phyloP scores from a whole-genome alignment of 495 filamentous ascomycete genomes.

The Letharia lupina region DNA sequence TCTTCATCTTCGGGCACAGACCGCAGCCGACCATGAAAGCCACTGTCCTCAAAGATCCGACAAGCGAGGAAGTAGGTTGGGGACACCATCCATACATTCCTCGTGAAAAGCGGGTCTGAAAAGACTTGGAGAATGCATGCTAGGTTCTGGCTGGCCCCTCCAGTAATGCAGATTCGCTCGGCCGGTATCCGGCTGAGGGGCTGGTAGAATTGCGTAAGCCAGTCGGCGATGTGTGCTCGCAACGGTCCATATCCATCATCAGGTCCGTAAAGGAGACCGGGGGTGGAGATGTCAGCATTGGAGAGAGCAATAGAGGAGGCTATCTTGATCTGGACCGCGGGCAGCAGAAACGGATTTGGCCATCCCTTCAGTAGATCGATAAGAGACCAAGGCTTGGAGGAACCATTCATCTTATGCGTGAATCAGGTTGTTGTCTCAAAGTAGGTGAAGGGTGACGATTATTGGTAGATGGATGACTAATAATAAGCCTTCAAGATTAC shows the following conservation, averaged over 20 bases:
- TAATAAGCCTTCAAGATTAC: not conserved
- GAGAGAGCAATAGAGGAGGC: conserved; percentile 51
- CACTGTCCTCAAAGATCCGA: conserved; percentile 69
- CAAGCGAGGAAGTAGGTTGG: conserved; percentile 76
- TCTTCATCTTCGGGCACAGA: conserved; percentile 67
- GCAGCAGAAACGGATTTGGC: conserved; percentile 65
- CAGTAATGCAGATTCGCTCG: conserved; percentile 68
- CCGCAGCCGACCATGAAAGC: conserved; percentile 52
- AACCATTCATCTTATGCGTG: not conserved
- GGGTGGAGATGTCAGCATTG: conserved; percentile 44
- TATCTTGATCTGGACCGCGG: conserved; percentile 45
- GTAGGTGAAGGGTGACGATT: not conserved
- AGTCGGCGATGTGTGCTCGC: conserved; percentile 53
- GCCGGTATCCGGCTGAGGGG: conserved; percentile 34
- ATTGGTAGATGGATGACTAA: not conserved
- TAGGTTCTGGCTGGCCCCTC: conserved; percentile 70
- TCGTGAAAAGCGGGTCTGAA: conserved; percentile 68
- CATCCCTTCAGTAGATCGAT: conserved; percentile 67
- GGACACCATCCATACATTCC: conserved; percentile 66
- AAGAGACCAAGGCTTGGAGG: not conserved
- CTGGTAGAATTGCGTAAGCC: conserved; percentile 58
- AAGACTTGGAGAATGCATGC: conserved; percentile 64
- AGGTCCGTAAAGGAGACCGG: conserved; percentile 66
- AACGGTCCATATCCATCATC: conserved; percentile 65
- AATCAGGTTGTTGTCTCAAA: not conserved